Percentiles rank a stretch among this genome's conserved stretches.
phyloP scores from a whole-genome alignment of 495 filamentous ascomycete species.

The Penicillium verhagenii region DNA sequence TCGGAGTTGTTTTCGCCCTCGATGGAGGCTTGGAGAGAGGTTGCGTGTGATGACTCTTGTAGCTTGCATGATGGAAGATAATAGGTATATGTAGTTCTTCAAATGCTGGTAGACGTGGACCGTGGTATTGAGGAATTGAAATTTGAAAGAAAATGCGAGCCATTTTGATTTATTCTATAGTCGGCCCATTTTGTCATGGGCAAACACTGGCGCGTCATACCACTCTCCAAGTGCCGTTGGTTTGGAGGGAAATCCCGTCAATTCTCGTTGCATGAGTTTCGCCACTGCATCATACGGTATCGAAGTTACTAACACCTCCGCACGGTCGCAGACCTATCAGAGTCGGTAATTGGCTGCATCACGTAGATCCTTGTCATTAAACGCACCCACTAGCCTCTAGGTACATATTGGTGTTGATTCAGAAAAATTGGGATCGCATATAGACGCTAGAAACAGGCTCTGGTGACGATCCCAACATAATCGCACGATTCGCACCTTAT shows the following conservation, averaged over 20 bases:
- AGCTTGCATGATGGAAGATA: slow-evolving; percentile 11
- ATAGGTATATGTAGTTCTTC: no score
- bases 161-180: no score
- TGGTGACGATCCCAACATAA: no score
- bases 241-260: background rate
- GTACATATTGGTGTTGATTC: background rate
- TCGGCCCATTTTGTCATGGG: background rate
- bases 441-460: no score
- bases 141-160: no score
- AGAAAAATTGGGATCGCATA: background rate
- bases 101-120: no score
- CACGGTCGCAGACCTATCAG: background rate
- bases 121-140: no score
- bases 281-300: slow-evolving; percentile 14
- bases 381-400: background rate
- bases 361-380: background rate
- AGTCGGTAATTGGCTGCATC: background rate
- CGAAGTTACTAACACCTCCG: no score
- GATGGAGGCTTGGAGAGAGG: slow-evolving; percentile 12
- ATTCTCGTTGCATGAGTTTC: background rate
- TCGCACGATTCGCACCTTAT: no score
- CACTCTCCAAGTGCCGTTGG: background rate
- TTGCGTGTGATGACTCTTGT: slow-evolving; percentile 14
- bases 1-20: slow-evolving; percentile 8
- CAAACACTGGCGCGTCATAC: slow-evolving; percentile 1